Evolutionary conservation across 2,329 filamentous ascomycete species (phyloP).

Genomic region (Fusarium sp.): DNA sequence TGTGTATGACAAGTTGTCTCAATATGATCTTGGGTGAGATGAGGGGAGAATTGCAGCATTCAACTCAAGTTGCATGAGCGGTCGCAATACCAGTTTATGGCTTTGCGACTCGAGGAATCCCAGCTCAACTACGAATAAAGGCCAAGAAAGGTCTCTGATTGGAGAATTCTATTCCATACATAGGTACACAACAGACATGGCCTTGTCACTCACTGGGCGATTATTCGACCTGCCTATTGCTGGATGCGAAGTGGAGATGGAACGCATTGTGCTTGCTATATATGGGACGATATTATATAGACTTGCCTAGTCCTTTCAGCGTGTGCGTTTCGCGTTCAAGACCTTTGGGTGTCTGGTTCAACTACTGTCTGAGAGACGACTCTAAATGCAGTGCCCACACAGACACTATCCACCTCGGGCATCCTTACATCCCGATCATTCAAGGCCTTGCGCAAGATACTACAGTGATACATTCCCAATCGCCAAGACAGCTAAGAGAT

Average conservation of each 20-base stretch:
- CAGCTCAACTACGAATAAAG: no score
- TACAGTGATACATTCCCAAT: background rate
- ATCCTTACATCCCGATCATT: no score
- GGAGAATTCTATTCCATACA: background rate
- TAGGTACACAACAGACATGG: background rate
- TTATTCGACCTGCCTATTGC: background rate
- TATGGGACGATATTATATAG: background rate
- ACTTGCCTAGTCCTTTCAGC: background rate
- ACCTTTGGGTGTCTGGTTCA: background rate
- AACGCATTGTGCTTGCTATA: background rate
- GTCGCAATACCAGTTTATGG: background rate
- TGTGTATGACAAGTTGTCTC: background rate
- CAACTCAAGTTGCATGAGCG: no score
- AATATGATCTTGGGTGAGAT: background rate
- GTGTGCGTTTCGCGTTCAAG: background rate
- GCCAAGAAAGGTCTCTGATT: rapidly evolving
- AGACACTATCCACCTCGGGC: no score
- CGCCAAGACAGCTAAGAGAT: background rate
- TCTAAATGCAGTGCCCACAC: background rate
- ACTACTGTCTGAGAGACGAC: background rate
- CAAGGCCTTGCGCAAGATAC: no score
- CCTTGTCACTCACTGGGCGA: background rate
- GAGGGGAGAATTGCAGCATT: background rate
- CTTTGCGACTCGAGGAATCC: background rate
- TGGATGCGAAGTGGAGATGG: background rate